Evolutionary conservation across 331 rosid species (phyloP), one percentile per base, ranked within the genome.

Genomic region (Spiraea crenata): DNA sequence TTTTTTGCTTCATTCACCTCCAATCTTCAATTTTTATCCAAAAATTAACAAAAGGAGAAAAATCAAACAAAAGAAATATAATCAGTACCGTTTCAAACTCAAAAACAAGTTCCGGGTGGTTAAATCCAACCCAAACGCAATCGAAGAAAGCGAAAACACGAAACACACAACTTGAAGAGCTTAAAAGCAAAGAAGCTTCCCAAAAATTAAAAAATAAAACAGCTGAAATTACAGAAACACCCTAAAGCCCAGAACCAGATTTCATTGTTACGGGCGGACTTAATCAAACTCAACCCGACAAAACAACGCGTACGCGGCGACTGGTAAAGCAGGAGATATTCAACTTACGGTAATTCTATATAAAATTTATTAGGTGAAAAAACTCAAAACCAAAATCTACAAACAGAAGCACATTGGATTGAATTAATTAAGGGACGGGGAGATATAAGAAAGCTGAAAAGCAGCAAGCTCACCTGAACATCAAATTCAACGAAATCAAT

Each of bases 401-500:
- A 25, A 25, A 25, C 17, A 52, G 44, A 68, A n/a, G 52, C 19
- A 25, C 61, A 11, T 57, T 5, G 40, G 61, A 39, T 57, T 25
- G 61, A 16, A 12, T 57, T 57, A 31, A 57, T 1, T 14, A 19
- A 72, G 62, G 39, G 0, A 0, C 7, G n/a, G 10, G 44, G 45
- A 54, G 5, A 2, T 1, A 45, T 0, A 20, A 57, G 41, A 60
- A 35, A 12, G 14, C 0, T n/a, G 5, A 17, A 17, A 12, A 41
- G 11, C 9, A 64, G 54, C 13, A 57, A 49, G 46, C 78, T 60
- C 50, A 85, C 89, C 89, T 85, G 89, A 49, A 82, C 89, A 44
- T 85, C 89, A 55, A 85, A 85, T 71, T 85, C 89, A 68, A 85
- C 65, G 52, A 80, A 82, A 74, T 85, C 87, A 34, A 82, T 4